Evolutionary conservation across 257 asterid genomes (phyloP), one percentile per base, ranked within the genome.

Genomic region (Phtheirospermum japonicum): DNA sequence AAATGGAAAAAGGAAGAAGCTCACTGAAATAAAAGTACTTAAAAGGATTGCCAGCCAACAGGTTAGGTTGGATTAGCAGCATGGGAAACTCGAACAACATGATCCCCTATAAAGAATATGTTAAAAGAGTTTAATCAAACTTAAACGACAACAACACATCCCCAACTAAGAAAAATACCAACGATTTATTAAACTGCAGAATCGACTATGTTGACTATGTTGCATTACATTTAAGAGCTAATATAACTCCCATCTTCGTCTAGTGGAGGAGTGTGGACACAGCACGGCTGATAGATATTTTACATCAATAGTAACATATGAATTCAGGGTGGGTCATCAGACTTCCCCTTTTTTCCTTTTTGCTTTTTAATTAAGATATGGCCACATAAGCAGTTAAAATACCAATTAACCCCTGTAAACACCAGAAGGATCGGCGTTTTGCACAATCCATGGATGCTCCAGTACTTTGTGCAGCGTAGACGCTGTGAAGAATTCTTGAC

Each of bases 401-500:
- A 51, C 37, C 37, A 8, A 31, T 80, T 76, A 88, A 14, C 79
- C 74, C 75, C 53, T 83, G 49, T 75, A 77, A 39, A 83, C 74
- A 4, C 88, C 88, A 5, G 90, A 83, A 5, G 87, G 91, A 64
- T 85, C 90, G 4, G 84, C 91, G 64, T 81, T 79, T 67, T 86
- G 91, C 63, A 83, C 75, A 28, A 83, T 77, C 95, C 95, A 83
- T 13, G 78, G 80, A 76, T 86, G 91, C 83, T 83, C 88, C 1
- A 85, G 79, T 49, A 83, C 67, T 67, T 83, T 85, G 65, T 83
- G 84, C 43, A 81, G 72, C 13, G 84, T 56, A 85, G 65, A 30
- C 94, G 83, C 16, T 79, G 70, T 8, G 88, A 73, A 51, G 84
- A 79, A 65, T 81, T 82, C 69, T 77, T 85, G 64, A 85, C 85